phyloP scores from a whole-genome alignment of 345 rosid genomes.

The Conringia planisiliqua region DNA sequence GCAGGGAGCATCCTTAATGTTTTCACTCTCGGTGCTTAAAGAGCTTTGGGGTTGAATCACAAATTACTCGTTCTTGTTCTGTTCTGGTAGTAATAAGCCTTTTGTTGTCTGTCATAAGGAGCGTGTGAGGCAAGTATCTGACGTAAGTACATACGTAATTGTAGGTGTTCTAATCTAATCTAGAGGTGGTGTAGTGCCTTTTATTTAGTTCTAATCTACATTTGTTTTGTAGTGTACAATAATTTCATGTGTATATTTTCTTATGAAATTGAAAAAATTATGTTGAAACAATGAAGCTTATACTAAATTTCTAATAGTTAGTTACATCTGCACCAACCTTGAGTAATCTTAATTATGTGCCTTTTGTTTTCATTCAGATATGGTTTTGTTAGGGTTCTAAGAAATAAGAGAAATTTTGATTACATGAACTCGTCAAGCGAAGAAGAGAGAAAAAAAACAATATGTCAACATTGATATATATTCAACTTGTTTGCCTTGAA shows the following conservation, averaged over 20 bases:
- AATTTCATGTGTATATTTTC: neutral
- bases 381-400: too few species aligned
- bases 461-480: too few species aligned
- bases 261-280: too few species aligned
- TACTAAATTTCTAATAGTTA: neutral
- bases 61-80: neutral
- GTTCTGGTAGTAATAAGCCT: neutral
- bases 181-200: neutral
- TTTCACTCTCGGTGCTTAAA: slow-evolving; percentile 39
- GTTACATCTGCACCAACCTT: neutral
- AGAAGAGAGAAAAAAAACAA: too few species aligned
- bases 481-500: too few species aligned
- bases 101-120: neutral
- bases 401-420: too few species aligned
- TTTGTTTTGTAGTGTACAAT: neutral
- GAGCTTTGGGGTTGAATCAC: slow-evolving; percentile 36
- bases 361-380: too few species aligned
- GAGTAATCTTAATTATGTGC: neutral
- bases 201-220: neutral
- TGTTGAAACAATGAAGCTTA: neutral
- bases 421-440: too few species aligned
- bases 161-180: neutral
- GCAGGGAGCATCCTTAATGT: slow-evolving; percentile 21
- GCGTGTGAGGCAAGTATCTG: neutral
- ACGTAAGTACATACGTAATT: neutral